phyloP scores from a whole-genome alignment of 176 grass and related monocot genomes.

The Elymus sibiricus region DNA sequence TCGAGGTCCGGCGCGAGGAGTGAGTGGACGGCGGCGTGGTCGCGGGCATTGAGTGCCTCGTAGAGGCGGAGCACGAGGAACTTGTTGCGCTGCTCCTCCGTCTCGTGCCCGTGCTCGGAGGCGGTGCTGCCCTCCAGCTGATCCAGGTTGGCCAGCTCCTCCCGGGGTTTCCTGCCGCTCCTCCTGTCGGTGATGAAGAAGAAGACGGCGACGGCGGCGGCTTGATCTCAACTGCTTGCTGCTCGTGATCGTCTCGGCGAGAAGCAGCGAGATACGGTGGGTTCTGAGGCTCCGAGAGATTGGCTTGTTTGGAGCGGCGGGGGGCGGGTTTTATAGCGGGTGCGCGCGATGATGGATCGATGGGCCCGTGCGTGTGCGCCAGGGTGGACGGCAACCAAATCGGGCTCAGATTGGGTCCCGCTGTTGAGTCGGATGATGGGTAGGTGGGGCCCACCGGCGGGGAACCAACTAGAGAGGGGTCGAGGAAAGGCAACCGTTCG shows the following conservation, averaged over 20 bases:
- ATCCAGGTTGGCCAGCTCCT: conserved; percentile 39
- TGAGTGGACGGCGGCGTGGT: conserved; percentile 45
- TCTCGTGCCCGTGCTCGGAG: neutral
- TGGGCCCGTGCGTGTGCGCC: neutral
- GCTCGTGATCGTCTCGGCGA: neutral
- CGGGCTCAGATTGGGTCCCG: neutral
- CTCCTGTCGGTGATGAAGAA: neutral
- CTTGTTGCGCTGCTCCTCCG: conserved; percentile 51
- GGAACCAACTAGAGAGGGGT: neutral
- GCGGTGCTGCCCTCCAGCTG: conserved; percentile 17
- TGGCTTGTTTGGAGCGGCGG: neutral
- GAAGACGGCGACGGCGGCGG: neutral
- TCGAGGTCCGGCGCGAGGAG: conserved; percentile 78
- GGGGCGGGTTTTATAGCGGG: neutral
- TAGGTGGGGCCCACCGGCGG: neutral
- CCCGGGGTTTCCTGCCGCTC: neutral
- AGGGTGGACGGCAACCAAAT: neutral
- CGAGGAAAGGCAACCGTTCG: too few relatives aligned
- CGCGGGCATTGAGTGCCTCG: conserved; percentile 58
- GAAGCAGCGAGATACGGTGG: neutral
- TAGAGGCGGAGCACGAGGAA: conserved; percentile 67
- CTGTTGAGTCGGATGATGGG: neutral
- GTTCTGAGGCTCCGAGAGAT: neutral
- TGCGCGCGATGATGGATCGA: neutral
- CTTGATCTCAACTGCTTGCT: neutral